Conservation (phyloP, 805 yeast species). For the Cyberlindnera mississippiensis region DNA sequence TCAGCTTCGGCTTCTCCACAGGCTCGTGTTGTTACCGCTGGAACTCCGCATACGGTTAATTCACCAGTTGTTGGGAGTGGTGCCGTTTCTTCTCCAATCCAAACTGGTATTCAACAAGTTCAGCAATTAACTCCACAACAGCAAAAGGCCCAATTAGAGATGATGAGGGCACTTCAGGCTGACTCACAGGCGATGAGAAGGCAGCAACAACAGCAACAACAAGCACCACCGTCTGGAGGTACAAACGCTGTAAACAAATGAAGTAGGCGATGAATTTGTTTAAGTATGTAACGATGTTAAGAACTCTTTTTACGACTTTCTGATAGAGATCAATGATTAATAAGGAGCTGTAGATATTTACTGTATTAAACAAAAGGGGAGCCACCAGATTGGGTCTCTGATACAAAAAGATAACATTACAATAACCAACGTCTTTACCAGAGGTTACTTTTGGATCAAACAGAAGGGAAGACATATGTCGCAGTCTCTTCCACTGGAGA, state of each 20-base stretch:
- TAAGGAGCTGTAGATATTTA: too few species aligned
- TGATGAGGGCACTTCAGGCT: slow-evolving; percentile 25
- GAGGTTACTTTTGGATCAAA: too few species aligned
- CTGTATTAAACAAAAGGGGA: too few species aligned
- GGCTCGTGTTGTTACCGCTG: not conserved
- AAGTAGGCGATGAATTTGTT: not conserved
- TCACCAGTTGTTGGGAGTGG: slow-evolving; percentile 4
- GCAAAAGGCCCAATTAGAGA: slow-evolving; percentile 29
- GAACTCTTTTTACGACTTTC: slow-evolving; percentile 1
- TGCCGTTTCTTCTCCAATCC: not conserved
- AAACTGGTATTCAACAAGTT: not conserved
- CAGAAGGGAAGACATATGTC: slow-evolving; percentile 37
- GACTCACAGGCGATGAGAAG: slow-evolving; percentile 27
- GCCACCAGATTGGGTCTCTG: too few species aligned
- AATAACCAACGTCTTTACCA: not conserved
- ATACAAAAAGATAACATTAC: too few species aligned
- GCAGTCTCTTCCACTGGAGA: slow-evolving; percentile 52
- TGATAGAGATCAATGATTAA: too few species aligned
- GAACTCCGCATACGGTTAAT: slow-evolving; percentile 5
- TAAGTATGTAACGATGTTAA: not conserved
- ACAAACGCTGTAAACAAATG: not conserved
- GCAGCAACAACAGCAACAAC: slow-evolving; percentile 7
- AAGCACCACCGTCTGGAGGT: not conserved
- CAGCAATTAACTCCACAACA: slow-evolving; percentile 26
- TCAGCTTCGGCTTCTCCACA: slow-evolving; percentile 20